These are phyloP conservation scores for Tolypocladium album DNA, from an alignment of 2,329 filamentous ascomycete genomes.

Conservation along the genomic window DNA sequence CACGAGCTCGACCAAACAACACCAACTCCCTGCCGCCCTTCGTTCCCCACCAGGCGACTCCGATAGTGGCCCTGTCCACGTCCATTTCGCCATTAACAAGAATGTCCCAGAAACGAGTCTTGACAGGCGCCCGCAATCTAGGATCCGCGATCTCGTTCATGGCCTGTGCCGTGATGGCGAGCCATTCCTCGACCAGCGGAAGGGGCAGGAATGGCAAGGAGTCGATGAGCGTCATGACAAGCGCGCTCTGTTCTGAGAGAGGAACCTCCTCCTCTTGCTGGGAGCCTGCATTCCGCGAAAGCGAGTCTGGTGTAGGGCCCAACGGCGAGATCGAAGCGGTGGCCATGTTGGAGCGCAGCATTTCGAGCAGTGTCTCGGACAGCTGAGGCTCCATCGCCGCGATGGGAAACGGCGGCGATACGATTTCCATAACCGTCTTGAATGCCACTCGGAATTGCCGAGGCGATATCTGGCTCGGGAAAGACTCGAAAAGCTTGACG, in stretches of 20 bases:
- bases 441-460: constrained; percentile 85
- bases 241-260: constrained; percentile 68
- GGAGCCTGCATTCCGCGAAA: constrained; percentile 17
- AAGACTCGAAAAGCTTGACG: constrained; percentile 67
- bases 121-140: constrained; percentile 51
- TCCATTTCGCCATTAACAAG: constrained; percentile 79
- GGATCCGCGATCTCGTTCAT: constrained; percentile 54
- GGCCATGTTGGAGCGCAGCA: constrained; percentile 52
- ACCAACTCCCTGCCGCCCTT: constrained; percentile 43
- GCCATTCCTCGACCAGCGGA: constrained; percentile 66
- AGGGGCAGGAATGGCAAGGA: constrained; percentile 64
- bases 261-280: constrained; percentile 17
- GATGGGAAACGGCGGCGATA: constrained; percentile 68
- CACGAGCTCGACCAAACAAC: constrained; percentile 14
- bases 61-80: constrained; percentile 67
- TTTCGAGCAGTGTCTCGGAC: constrained; percentile 71
- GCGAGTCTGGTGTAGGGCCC: constrained; percentile 26
- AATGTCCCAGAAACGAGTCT: constrained; percentile 68
- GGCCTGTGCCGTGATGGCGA: constrained; percentile 58
- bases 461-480: constrained; percentile 66
- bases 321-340: constrained; percentile 35
- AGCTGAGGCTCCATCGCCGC: constrained; percentile 64
- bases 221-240: constrained; percentile 70
- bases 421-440: constrained; percentile 72
- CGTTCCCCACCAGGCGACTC: constrained; percentile 77